These are phyloP conservation scores for Eucalyptus sp. DNA, from an alignment of 345 rosid species.

Conservation along the genomic window DNA sequence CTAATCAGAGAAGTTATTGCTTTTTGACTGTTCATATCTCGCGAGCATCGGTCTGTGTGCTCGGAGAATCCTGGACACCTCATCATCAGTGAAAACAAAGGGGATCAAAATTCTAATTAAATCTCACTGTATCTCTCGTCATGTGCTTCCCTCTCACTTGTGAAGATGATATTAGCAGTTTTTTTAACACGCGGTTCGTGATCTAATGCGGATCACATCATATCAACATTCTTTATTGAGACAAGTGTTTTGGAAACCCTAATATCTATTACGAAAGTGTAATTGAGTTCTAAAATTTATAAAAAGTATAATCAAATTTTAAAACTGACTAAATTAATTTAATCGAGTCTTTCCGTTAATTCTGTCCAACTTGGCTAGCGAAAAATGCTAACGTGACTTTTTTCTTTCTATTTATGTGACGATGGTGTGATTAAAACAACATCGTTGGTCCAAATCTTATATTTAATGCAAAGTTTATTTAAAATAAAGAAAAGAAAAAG, in stretches of 20 bases:
- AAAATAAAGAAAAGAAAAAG: too few species aligned
- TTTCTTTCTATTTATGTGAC: not conserved
- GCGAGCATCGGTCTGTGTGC: not conserved
- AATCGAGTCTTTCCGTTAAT: accelerated
- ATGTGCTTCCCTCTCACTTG: not conserved
- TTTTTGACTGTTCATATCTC: not conserved
- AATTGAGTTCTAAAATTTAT: accelerated
- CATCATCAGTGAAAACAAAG: not conserved
- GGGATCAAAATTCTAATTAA: not conserved
- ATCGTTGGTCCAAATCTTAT: not conserved
- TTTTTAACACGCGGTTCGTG: not conserved
- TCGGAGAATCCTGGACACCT: not conserved
- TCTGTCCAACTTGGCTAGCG: accelerated
- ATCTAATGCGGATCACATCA: not conserved
- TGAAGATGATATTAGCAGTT: not conserved
- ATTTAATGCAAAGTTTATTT: too few species aligned
- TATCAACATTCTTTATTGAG: not conserved
- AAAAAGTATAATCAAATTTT: accelerated
- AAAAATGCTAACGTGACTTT: not conserved
- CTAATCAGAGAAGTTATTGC: not conserved
- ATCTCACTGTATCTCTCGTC: not conserved
- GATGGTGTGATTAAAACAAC: too few species aligned
- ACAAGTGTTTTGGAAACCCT: not conserved
- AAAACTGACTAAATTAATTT: too few species aligned
- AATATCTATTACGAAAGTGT: too few species aligned